Percentiles rank a stretch among this genome's conserved stretches.
Evolutionary conservation across 2,329 filamentous ascomycete species (phyloP).

Genomic region (Xylariaceae sp.): DNA sequence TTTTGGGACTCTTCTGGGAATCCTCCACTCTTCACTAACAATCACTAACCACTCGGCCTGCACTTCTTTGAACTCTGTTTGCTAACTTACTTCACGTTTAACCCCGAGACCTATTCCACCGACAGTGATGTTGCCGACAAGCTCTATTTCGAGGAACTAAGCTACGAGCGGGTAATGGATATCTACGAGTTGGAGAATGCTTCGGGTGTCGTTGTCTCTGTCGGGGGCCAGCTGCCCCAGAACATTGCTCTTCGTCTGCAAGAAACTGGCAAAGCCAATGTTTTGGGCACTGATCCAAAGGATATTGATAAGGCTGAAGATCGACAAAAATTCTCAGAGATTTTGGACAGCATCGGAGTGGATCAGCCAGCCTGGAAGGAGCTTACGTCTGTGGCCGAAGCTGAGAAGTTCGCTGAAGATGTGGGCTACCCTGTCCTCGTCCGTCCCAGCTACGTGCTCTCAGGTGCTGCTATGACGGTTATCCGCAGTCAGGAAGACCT

Average conservation of each 20-base stretch:
- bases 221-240: slow-evolving; percentile 94
- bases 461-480: slow-evolving; percentile 97
- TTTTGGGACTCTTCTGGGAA: not conserved
- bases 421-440: slow-evolving; percentile 96
- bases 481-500: slow-evolving; percentile 88
- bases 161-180: slow-evolving; percentile 98
- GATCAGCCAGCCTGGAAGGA: slow-evolving; percentile 99
- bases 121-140: slow-evolving; percentile 91
- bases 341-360: slow-evolving; percentile 93
- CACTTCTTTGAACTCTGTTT: too few relatives aligned
- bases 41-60: too few relatives aligned
- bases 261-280: slow-evolving; percentile 85
- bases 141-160: slow-evolving; percentile 96
- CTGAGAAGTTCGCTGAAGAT: slow-evolving; percentile 82
- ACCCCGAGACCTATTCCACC: slow-evolving; percentile 73
- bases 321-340: slow-evolving; percentile 97
- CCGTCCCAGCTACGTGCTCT: slow-evolving; percentile 93
- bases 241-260: slow-evolving; percentile 96
- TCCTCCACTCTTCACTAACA: not conserved
- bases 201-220: slow-evolving; percentile 89
- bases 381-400: slow-evolving; percentile 85
- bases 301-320: slow-evolving; percentile 99
- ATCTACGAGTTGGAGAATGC: slow-evolving; percentile 93
- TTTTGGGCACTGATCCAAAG: slow-evolving; percentile 89
- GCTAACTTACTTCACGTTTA: slow-evolving; percentile 21